These are phyloP conservation scores for Phytophthora constricta DNA, from an alignment of 352 stramenopile genomes.

Conservation along the genomic window DNA sequence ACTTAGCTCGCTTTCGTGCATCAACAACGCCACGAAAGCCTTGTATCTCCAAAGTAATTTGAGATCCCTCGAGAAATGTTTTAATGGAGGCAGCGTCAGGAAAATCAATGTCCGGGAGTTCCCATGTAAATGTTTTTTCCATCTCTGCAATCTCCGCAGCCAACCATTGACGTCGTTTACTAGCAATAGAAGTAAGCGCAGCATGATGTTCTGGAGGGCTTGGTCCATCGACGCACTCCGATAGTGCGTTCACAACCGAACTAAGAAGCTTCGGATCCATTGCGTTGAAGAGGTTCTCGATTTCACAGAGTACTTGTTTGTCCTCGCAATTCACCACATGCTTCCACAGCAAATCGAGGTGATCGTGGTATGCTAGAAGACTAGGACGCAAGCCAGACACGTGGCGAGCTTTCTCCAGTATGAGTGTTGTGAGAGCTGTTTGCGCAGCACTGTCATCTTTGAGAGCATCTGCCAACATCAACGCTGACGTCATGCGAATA, in stretches of 20 bases:
- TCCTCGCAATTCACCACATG: constrained; percentile 3
- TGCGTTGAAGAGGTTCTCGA: constrained; percentile 1
- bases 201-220: neutral
- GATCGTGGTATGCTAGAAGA: neutral
- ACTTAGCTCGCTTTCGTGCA: constrained; percentile 4
- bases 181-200: neutral
- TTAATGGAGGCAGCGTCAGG: constrained; percentile 3
- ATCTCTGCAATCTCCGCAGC: constrained; percentile 7
- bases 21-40: constrained; percentile 11
- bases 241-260: constrained; percentile 3
- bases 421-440: neutral
- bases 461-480: constrained; percentile 6
- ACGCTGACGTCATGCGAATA: neutral
- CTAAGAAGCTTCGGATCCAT: constrained; percentile 12
- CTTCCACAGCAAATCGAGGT: constrained; percentile 20
- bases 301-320: constrained; percentile 14
- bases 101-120: constrained; percentile 16
- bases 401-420: constrained; percentile 2
- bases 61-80: constrained; percentile 11
- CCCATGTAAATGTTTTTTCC: constrained; percentile 7
- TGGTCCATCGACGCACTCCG: neutral
- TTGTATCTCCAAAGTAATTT: neutral
- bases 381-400: neutral
- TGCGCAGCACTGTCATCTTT: constrained; percentile 1
- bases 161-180: constrained; percentile 8